Evolutionary conservation across 306 rosid species (phyloP).

Genomic region (Oemleria cerasiformis): DNA sequence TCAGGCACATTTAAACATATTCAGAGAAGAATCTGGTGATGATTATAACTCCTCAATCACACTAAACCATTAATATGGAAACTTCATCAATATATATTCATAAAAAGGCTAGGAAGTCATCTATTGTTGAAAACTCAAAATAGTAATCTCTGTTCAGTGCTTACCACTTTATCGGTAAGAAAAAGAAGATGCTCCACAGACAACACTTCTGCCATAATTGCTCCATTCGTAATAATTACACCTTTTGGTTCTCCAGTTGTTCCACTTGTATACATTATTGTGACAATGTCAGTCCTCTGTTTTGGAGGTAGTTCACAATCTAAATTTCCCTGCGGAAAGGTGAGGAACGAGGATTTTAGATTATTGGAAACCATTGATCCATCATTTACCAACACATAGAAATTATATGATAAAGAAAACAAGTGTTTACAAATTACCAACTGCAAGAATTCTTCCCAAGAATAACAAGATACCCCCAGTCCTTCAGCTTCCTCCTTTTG

Average conservation of each 20-base stretch:
- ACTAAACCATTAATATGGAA: neutral
- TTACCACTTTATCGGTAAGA: slow-evolving; percentile 73
- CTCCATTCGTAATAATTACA: slow-evolving; percentile 65
- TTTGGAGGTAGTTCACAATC: slow-evolving; percentile 58
- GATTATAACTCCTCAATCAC: neutral
- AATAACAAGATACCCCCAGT: slow-evolving; percentile 66
- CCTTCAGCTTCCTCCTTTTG: slow-evolving; percentile 87
- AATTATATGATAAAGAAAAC: slow-evolving; percentile 6
- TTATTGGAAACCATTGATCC: neutral
- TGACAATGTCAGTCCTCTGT: slow-evolving; percentile 56
- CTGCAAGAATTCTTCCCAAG: slow-evolving; percentile 80
- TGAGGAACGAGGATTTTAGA: neutral
- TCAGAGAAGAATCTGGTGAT: neutral
- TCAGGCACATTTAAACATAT: neutral
- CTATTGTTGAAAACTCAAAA: neutral
- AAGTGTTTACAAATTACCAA: slow-evolving; percentile 41
- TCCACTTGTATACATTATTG: slow-evolving; percentile 96
- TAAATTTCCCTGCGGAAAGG: slow-evolving; percentile 50
- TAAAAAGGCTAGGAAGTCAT: neutral
- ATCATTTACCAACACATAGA: slow-evolving; percentile 1
- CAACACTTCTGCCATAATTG: slow-evolving; percentile 72
- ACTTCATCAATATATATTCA: neutral
- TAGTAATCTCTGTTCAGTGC: neutral
- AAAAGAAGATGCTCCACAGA: slow-evolving; percentile 61
- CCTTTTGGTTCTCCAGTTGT: slow-evolving; percentile 99